Conservation (phyloP, 306 rosid species). For the Cucumis sativus region Cucumber_9930_V3 NC_026660.2:8232501-8233000, state of each 20-base stretch:
- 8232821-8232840: conserved; percentile 54
- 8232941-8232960: conserved; percentile 89
- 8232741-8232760: conserved; percentile 73
- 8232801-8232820: conserved; percentile 68
- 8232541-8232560: conserved; percentile 53
- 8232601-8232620: conserved; percentile 70
- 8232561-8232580: conserved; percentile 43
- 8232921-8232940: conserved; percentile 71
- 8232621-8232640: conserved; percentile 82
- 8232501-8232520: conserved; percentile 42
- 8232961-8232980: conserved; percentile 78
- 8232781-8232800: conserved; percentile 68
- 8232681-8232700: conserved; percentile 80
- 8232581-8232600: conserved; percentile 52
- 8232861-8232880: conserved; percentile 50
- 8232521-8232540: conserved; percentile 49
- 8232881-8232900: conserved; percentile 44
- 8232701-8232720: conserved; percentile 84
- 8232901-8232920: conserved; percentile 60
- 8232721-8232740: conserved; percentile 94
- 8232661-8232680: conserved; percentile 93
- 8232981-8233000: conserved; percentile 54
- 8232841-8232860: conserved; percentile 62
- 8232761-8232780: conserved; percentile 57
- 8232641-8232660: conserved; percentile 86